These are phyloP conservation scores for Fomes fomentarius DNA, from an alignment of 1,284 basidiomycete genomes.

Conservation along the genomic window DNA sequence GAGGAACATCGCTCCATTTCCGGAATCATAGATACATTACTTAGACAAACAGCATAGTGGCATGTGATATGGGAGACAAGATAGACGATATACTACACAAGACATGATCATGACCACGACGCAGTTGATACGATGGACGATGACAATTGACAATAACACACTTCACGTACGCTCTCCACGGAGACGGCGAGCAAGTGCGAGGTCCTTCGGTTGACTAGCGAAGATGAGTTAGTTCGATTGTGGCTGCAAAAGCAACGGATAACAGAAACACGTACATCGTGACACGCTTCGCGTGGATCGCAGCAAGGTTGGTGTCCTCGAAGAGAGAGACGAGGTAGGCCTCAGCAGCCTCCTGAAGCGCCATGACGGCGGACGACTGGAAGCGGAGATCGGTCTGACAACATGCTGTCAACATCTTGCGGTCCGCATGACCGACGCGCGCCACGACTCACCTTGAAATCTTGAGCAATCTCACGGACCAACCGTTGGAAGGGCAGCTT, in stretches of 20 bases:
- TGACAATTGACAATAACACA: neutral
- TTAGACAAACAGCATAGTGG: slow-evolving; percentile 19
- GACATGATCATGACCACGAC: slow-evolving; percentile 15
- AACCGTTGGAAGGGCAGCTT: slow-evolving; percentile 94
- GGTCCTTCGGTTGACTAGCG: slow-evolving; percentile 65
- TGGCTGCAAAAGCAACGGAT: neutral
- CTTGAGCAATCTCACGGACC: slow-evolving; percentile 91
- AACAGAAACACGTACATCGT: slow-evolving; percentile 49
- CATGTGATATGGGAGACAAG: slow-evolving; percentile 15
- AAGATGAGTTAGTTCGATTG: neutral
- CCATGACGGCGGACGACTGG: slow-evolving; percentile 92
- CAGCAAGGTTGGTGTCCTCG: slow-evolving; percentile 82
- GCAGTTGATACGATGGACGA: slow-evolving; percentile 4
- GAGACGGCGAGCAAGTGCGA: slow-evolving; percentile 79
- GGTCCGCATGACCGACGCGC: slow-evolving; percentile 10
- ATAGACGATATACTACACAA: slow-evolving; percentile 20
- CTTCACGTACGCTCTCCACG: slow-evolving; percentile 76
- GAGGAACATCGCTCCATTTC: slow-evolving; percentile 13
- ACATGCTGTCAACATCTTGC: slow-evolving; percentile 5
- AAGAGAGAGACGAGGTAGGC: slow-evolving; percentile 93
- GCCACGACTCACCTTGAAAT: slow-evolving; percentile 77
- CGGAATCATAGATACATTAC: slow-evolving; percentile 17
- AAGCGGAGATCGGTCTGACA: slow-evolving; percentile 83
- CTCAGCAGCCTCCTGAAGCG: slow-evolving; percentile 90
- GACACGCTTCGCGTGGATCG: slow-evolving; percentile 89